These are phyloP conservation scores for Allium cepa DNA, from an alignment of 106 monocot genomes.

Conservation along the genomic window DNA sequence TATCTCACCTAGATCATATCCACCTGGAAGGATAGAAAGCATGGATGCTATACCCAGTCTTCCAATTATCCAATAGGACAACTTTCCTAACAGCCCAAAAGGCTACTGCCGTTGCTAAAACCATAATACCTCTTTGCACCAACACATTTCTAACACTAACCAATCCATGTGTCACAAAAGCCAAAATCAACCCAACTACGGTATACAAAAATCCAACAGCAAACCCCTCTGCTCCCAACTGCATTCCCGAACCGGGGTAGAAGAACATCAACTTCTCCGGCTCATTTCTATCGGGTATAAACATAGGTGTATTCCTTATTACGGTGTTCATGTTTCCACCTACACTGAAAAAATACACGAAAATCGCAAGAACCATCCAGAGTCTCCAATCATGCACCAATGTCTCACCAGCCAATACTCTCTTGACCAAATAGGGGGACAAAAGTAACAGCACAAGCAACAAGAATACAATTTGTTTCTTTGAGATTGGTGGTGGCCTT, in stretches of 20 bases:
- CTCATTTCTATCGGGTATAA: constrained; percentile 45
- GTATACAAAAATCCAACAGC: constrained; percentile 82
- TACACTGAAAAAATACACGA: constrained; percentile 95
- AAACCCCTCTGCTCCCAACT: constrained; percentile 89
- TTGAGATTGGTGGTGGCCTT: constrained; percentile 70
- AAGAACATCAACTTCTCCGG: constrained; percentile 69
- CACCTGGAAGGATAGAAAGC: constrained; percentile 80
- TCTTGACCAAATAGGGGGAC: constrained; percentile 55
- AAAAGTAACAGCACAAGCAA: constrained; percentile 23
- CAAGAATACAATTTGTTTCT: constrained; percentile 43
- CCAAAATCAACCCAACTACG: constrained; percentile 76
- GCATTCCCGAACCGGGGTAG: constrained; percentile 94
- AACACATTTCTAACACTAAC: constrained; percentile 35
- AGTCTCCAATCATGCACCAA: constrained; percentile 60
- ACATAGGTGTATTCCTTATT: constrained; percentile 80
- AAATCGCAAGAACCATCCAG: constrained; percentile 73
- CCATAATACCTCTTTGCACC: constrained; percentile 62
- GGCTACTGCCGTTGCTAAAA: constrained; percentile 52
- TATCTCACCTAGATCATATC: constrained; percentile 14
- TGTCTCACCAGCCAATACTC: constrained; percentile 57
- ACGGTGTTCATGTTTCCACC: constrained; percentile 87
- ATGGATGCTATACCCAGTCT: constrained; percentile 94
- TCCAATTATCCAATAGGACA: constrained; percentile 92
- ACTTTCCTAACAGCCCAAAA: constrained; percentile 92
- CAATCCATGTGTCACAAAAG: constrained; percentile 58